phyloP scores from a whole-genome alignment of 1,284 basidiomycete species.

The Ganoderma resinaceum region DNA sequence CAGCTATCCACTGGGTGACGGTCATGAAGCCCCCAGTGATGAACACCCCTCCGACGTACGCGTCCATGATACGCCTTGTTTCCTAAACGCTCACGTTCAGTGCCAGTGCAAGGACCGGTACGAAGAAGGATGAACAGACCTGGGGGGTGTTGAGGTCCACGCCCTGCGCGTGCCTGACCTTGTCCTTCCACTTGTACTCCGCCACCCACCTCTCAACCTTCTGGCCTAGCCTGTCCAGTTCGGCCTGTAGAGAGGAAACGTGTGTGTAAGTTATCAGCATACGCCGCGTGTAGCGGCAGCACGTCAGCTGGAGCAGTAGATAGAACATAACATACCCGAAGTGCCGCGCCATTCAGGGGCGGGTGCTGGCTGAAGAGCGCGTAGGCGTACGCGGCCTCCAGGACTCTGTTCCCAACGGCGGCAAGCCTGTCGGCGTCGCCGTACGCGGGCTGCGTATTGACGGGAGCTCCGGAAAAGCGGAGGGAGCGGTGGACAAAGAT shows the following conservation, averaged over 20 bases:
- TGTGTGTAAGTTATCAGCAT: too few relatives aligned
- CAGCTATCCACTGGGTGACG: slow-evolving; percentile 59
- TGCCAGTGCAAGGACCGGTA: slow-evolving; percentile 8
- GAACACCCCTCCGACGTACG: slow-evolving; percentile 73
- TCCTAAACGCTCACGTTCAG: slow-evolving; percentile 51
- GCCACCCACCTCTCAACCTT: slow-evolving; percentile 64
- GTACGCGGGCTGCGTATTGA: slow-evolving; percentile 47
- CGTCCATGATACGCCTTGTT: slow-evolving; percentile 62
- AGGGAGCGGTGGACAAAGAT: slow-evolving; percentile 74
- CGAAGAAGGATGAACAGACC: slow-evolving; percentile 42
- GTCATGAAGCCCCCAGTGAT: slow-evolving; percentile 57
- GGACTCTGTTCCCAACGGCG: slow-evolving; percentile 57
- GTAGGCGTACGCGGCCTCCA: slow-evolving; percentile 58
- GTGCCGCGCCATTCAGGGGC: slow-evolving; percentile 51
- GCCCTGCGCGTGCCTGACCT: slow-evolving; percentile 60
- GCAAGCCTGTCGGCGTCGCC: slow-evolving; percentile 67
- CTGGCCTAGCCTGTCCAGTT: slow-evolving; percentile 41
- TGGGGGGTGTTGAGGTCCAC: slow-evolving; percentile 49
- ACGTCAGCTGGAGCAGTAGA: too few relatives aligned
- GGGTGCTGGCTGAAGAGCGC: slow-evolving; percentile 63
- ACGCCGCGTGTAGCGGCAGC: too few relatives aligned
- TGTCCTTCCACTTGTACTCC: slow-evolving; percentile 61
- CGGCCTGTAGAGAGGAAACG: slow-evolving; percentile 34
- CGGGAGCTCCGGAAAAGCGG: slow-evolving; percentile 49
- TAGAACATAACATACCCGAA: slow-evolving; percentile 52